Percentiles rank a stretch among this genome's conserved stretches.
Evolutionary conservation across 2,329 filamentous ascomycete genomes (phyloP).

Genomic region (Aureobasidium sp.): DNA sequence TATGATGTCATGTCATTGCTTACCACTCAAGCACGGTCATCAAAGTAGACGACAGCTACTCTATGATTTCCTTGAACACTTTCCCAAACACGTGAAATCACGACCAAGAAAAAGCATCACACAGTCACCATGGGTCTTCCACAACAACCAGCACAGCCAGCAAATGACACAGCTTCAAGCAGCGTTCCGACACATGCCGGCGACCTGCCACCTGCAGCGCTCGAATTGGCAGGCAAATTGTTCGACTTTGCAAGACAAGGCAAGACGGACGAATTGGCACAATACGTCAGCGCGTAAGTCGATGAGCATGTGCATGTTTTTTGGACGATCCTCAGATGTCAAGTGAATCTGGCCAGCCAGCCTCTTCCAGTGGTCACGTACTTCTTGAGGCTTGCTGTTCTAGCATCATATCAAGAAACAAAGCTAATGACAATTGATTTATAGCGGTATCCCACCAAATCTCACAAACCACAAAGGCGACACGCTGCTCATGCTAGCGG

Average conservation of each 20-base stretch:
- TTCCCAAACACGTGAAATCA: background rate
- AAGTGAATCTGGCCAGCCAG: too few relatives aligned
- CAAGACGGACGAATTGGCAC: slow-evolving; percentile 50
- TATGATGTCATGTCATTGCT: slow-evolving; percentile 8
- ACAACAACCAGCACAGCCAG: slow-evolving; percentile 14
- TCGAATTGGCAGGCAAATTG: slow-evolving; percentile 59
- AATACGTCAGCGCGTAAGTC: slow-evolving; percentile 50
- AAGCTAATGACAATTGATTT: background rate
- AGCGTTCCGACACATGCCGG: slow-evolving; percentile 13
- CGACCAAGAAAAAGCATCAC: background rate
- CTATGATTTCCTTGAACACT: background rate
- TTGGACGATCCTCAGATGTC: too few relatives aligned
- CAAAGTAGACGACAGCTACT: background rate
- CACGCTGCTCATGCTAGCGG: slow-evolving; percentile 66
- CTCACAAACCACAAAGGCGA: slow-evolving; percentile 68
- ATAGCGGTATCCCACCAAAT: slow-evolving; percentile 55
- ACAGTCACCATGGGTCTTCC: slow-evolving; percentile 13
- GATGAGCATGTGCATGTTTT: background rate
- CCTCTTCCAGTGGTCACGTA: background rate
- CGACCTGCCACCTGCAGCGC: slow-evolving; percentile 54
- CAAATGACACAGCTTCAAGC: background rate
- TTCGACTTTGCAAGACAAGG: slow-evolving; percentile 61
- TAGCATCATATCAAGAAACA: background rate
- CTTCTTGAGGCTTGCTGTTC: background rate
- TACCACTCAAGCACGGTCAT: slow-evolving; percentile 3